Percentiles rank a stretch among this genome's conserved stretches.
phyloP scores from a whole-genome alignment of 2,329 filamentous ascomycete genomes.

The Pseudogymnoascus sp. region DNA sequence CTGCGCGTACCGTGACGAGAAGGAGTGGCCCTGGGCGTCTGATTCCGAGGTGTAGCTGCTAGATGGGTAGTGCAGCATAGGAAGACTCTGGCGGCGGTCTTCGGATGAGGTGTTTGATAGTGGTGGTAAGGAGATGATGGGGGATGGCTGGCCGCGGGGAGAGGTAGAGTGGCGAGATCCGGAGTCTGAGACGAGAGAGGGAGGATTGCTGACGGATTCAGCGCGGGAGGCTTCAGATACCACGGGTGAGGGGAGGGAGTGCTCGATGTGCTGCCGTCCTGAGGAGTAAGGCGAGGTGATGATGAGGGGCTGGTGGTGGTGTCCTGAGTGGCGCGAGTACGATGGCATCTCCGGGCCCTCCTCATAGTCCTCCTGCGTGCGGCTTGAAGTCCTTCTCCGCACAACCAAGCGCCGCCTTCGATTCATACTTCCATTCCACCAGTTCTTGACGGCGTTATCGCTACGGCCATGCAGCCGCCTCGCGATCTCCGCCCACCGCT shows the following conservation, averaged over 20 bases:
- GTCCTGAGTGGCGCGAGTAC: conserved; percentile 19
- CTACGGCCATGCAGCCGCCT: conserved; percentile 73
- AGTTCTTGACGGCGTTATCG: conserved; percentile 95
- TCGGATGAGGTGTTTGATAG: conserved; percentile 15
- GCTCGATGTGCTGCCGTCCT: conserved; percentile 37
- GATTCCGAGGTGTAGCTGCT: conserved; percentile 19
- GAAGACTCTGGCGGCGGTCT: conserved; percentile 23
- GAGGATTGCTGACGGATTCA: conserved; percentile 50
- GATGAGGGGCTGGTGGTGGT: conserved; percentile 13
- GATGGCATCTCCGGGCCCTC: conserved; percentile 27
- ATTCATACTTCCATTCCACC: conserved; percentile 94
- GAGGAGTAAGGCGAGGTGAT: conserved; percentile 25
- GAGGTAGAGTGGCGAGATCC: conserved; percentile 56
- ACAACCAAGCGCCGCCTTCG: conserved; percentile 43
- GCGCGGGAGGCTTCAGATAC: conserved; percentile 53
- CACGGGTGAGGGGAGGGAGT: conserved; percentile 55
- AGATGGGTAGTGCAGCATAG: conserved; percentile 20
- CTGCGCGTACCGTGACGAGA: conserved; percentile 13
- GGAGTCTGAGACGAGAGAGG: conserved; percentile 63
- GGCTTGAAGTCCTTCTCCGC: conserved; percentile 22
- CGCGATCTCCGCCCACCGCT: conserved; percentile 90
- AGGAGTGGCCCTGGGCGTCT: conserved; percentile 18
- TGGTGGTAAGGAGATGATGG: conserved; percentile 25
- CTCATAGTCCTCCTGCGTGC: conserved; percentile 20
- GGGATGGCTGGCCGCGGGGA: conserved; percentile 31